A percentile compares a stretch with the other conserved stretches of the same genome.
Conservation (phyloP, 441 rosid genomes). For the Adansonia grandidieri region DNA sequence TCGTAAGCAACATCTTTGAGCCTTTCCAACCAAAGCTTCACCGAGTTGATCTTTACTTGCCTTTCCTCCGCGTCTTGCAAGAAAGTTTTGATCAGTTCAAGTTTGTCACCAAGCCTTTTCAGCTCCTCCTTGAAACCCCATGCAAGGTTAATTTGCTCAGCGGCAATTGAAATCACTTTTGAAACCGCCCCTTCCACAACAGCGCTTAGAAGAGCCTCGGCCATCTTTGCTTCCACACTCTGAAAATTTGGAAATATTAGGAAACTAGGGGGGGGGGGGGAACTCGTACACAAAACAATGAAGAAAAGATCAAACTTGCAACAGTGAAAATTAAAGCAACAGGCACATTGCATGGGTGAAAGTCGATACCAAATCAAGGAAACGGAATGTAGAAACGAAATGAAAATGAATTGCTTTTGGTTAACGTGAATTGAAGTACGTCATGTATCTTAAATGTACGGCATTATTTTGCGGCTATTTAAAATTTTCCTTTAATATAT, state of each 20-base stretch:
- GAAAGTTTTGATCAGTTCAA: neutral
- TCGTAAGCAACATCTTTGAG: too few relatives aligned
- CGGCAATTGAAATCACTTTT: neutral
- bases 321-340: neutral
- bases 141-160: neutral
- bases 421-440: too few relatives aligned
- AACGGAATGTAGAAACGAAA: too few relatives aligned
- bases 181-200: neutral
- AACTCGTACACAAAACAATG: neutral
- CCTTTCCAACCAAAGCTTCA: too few relatives aligned
- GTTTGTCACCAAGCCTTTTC: neutral
- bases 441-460: too few relatives aligned
- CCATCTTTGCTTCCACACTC: neutral
- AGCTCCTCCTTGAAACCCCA: conserved; percentile 19
- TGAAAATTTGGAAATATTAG: neutral
- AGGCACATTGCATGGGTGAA: too few relatives aligned
- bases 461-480: too few relatives aligned
- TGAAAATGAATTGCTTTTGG: too few relatives aligned
- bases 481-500: too few relatives aligned
- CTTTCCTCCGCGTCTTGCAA: neutral
- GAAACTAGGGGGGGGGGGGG: neutral
- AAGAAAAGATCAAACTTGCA: neutral
- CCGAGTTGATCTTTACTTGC: too few relatives aligned
- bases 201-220: conserved; percentile 10
- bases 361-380: too few relatives aligned